Percentiles rank a stretch among this genome's conserved stretches.
Evolutionary conservation across 495 filamentous ascomycete genomes (phyloP).

Genomic region (Penicillium manginii): DNA sequence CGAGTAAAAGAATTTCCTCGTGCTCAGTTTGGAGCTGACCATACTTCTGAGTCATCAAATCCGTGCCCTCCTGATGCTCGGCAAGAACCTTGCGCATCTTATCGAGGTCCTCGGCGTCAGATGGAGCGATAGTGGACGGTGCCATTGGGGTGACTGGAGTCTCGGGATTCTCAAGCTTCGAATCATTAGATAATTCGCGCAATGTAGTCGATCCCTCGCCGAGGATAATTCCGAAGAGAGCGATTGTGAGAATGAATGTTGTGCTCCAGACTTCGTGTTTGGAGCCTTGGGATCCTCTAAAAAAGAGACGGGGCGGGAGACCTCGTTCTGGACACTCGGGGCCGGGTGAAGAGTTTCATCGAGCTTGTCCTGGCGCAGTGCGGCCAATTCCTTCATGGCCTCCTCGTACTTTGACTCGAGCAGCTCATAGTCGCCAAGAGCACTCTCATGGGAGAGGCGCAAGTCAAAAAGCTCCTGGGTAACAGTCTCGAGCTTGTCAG

Average conservation of each 20-base stretch:
- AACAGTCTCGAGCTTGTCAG: slow-evolving; percentile 90
- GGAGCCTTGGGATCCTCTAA: slow-evolving; percentile 77
- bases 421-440: slow-evolving; percentile 76
- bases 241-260: slow-evolving; percentile 87
- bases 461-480: slow-evolving; percentile 93
- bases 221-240: slow-evolving; percentile 96
- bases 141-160: slow-evolving; percentile 21
- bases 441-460: slow-evolving; percentile 84
- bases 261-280: slow-evolving; percentile 73
- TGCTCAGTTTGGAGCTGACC: slow-evolving; percentile 80
- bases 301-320: slow-evolving; percentile 84
- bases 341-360: slow-evolving; percentile 79
- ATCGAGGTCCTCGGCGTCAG: slow-evolving; percentile 66
- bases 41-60: slow-evolving; percentile 74
- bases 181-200: slow-evolving; percentile 61
- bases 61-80: slow-evolving; percentile 77
- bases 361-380: slow-evolving; percentile 76
- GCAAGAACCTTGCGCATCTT: slow-evolving; percentile 66
- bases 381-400: slow-evolving; percentile 76
- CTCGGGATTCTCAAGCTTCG: slow-evolving; percentile 31
- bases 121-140: slow-evolving; percentile 25
- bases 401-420: slow-evolving; percentile 91
- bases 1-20: slow-evolving; percentile 75
- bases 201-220: slow-evolving; percentile 79
- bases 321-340: slow-evolving; percentile 48